Conservation (phyloP, 23 red algal genomes). For the Gracilaria caudata region DNA sequence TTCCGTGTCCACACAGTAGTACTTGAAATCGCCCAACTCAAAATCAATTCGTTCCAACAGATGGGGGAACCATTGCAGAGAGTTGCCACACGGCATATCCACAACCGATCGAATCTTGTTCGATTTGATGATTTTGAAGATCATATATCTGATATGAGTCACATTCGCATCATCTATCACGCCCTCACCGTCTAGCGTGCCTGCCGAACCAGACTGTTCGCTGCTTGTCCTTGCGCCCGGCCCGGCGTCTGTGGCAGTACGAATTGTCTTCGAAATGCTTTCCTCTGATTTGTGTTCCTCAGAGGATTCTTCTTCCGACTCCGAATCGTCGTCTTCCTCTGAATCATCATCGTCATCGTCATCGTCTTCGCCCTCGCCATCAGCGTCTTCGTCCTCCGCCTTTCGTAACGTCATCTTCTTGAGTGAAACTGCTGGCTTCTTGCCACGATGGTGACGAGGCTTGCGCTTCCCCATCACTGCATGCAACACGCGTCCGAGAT, state of each 20-base stretch:
- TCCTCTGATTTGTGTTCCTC: background rate
- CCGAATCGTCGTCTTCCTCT: background rate
- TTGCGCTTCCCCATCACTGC: background rate
- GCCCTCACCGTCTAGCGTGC: background rate
- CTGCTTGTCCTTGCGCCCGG: background rate
- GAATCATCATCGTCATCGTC: background rate
- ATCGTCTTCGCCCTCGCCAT: slow-evolving; percentile 2
- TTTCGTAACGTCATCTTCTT: background rate
- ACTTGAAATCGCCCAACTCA: slow-evolving; percentile 72
- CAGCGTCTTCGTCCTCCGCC: background rate
- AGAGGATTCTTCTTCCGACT: background rate
- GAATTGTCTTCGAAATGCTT: slow-evolving; percentile 28
- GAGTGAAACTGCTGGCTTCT: background rate
- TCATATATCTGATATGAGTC: slow-evolving; percentile 73
- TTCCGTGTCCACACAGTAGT: slow-evolving; percentile 75
- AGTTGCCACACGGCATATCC: slow-evolving; percentile 73
- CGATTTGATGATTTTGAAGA: slow-evolving; percentile 66
- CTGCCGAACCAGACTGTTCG: background rate
- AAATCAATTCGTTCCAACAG: slow-evolving; percentile 75
- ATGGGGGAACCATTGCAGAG: slow-evolving; percentile 61
- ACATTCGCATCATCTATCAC: slow-evolving; percentile 41
- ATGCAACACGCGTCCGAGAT: background rate
- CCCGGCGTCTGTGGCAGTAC: background rate
- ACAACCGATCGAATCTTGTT: slow-evolving; percentile 61
- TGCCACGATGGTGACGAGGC: background rate